Percentiles rank a stretch among this genome's conserved stretches.
These are phyloP conservation scores for Rubroshorea leprosula DNA, from an alignment of 345 rosid genomes.

Conservation along the genomic window DNA sequence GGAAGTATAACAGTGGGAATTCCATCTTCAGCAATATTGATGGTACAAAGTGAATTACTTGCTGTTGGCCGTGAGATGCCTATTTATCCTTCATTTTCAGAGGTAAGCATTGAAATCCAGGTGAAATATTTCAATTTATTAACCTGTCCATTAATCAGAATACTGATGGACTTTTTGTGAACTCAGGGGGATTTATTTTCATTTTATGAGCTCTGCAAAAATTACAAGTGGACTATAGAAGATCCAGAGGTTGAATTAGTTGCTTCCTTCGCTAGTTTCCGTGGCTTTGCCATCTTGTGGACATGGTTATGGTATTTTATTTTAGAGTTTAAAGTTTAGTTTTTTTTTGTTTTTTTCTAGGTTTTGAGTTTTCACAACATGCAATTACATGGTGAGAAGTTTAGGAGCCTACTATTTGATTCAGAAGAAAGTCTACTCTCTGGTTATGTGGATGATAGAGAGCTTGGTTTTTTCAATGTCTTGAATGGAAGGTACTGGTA, in stretches of 20 bases:
- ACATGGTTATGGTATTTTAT: not conserved
- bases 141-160: constrained; percentile 10
- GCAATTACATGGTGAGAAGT: constrained; percentile 24
- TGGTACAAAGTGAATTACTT: constrained; percentile 75
- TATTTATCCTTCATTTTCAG: constrained; percentile 66
- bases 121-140: constrained; percentile 13
- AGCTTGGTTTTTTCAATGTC: constrained; percentile 53
- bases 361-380: constrained; percentile 43
- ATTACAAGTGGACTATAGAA: constrained; percentile 64
- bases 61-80: constrained; percentile 70
- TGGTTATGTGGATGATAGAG: constrained; percentile 28
- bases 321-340: not conserved
- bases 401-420: constrained; percentile 22
- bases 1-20: constrained; percentile 57
- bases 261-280: constrained; percentile 6
- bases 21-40: constrained; percentile 60
- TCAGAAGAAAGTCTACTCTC: constrained; percentile 25
- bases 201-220: constrained; percentile 71
- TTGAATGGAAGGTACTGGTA: constrained; percentile 68
- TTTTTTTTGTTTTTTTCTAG: constrained; percentile 31
- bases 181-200: constrained; percentile 79
- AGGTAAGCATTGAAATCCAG: constrained; percentile 47
- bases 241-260: constrained; percentile 59
- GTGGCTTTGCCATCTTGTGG: constrained; percentile 9
- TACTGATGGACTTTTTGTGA: constrained; percentile 22